Evolutionary conservation across 1,139 yeast genomes (phyloP), one percentile per base, ranked within the genome.

Genomic region (Pichia sp.): DNA sequence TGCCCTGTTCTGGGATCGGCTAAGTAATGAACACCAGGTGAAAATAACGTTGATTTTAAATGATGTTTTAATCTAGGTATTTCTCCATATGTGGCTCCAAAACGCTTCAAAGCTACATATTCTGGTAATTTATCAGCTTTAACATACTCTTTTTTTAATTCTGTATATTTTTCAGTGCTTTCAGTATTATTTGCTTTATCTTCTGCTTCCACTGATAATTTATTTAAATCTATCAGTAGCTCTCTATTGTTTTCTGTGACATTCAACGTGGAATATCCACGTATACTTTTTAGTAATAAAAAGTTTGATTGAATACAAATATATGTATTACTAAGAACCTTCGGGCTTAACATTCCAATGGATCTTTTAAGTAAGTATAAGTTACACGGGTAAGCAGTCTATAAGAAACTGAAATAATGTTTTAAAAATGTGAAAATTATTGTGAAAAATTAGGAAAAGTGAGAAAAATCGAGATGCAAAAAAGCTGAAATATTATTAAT

Each of bases 21-120:
- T 36, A 85, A 67, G 52, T 78, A 82, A 58, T 90, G 96, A 2
- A 88, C 82, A 0, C 95, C 95, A 0, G 96, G 96, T 18, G 84
- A 80, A 60, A 84, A 85, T 16, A 90, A 67, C 0, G 84, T 87
- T 36, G 83, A 68, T 39, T 84, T 83, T 27, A 90, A 70, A 48
- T 75, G 76, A 59, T 85, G 87, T 3, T 81, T 76, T 40, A 89
- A 67, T 25, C 53, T 55, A 0, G 86, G 83, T 0, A 68, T 59
- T 1, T 50, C 45, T 1, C 40, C 39, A 6, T 36, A 30, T 2
- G 50, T 40, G 32, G 57, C 53, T 32, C 50, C 51, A 42, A 37
- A 51, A 18, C 53, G 34, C 2, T 38, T 40, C 16, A 62, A 39
- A 4, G 64, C 55, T 7, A 20, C 38, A 39, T 60, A 62, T 16